Base-by-base conservation (phyloP, 441 rosid genomes). In the Corymbia citriodora region DNA sequence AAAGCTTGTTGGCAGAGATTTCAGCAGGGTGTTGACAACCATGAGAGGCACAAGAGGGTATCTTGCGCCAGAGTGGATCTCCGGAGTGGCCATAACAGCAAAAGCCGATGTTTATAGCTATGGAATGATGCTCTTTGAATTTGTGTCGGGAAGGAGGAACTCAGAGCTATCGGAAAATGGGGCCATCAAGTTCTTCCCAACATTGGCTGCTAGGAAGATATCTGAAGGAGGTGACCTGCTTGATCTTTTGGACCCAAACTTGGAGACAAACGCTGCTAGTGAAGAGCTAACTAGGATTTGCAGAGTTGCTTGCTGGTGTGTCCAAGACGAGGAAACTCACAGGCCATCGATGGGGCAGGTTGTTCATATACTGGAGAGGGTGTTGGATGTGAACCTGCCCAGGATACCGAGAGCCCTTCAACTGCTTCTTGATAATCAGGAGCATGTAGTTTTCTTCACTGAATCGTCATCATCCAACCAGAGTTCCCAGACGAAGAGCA, bases 391-490 rank as follows among this genome's bases (percentile, higher is more conserved):
- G 90, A 74, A 89, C 65, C 7, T 74, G 90, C 90, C 86, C 29
- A 36, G 17, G 40, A 79, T 49, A 13, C 70, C 68, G 18, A 89
- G 87, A 40, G 55, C 54, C 54, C 53, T 54, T 36, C 90, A 33
- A 45, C 33, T 33, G 45, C 33, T 70, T 27, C 15, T 36, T 23
- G 87, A 55, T 33, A 74, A 52, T 55, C 68, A 55, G 53, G 55
- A 89, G 87, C 17, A 36, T 25, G 27, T 95, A 23, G 89, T 96
- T 52, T 95, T 96, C 95, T 97, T 95, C 91, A 95, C 95, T 8
- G 96, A 96, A 86, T 94, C 96, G 11, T 94, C 96, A 50, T 87
- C 49, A 16, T 31, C 96, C 19, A 87, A 89, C 81, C 93, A 90
- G 90, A 92, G 89, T 89, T 93, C 92, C 6, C 92, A 92, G 68